A percentile compares a stretch with the other conserved stretches of the same genome.
Conservation (phyloP, 2,329 filamentous ascomycete genomes). For the Elsinoe ampelina region DNA sequence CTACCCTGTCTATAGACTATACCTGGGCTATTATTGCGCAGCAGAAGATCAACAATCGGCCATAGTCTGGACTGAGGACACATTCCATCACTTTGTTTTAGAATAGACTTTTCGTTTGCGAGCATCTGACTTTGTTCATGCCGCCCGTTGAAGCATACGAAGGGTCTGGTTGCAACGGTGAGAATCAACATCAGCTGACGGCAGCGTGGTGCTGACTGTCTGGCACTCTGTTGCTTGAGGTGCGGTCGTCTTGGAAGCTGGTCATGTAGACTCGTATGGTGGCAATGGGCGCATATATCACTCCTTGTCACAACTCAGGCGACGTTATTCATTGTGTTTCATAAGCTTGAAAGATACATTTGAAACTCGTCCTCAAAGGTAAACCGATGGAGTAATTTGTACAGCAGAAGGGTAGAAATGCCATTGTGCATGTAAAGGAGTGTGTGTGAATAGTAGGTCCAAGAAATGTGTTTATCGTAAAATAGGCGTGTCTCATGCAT, state of each 20-base stretch:
- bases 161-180: background rate
- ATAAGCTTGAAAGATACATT: background rate
- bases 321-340: background rate
- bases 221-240: background rate
- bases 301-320: background rate
- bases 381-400: background rate
- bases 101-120: conserved; percentile 1
- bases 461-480: conserved; percentile 6
- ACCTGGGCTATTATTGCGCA: background rate
- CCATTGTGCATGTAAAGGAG: background rate
- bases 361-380: background rate
- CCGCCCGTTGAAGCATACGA: background rate
- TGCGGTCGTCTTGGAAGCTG: background rate
- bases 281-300: background rate
- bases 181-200: conserved; percentile 3
- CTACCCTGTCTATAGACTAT: background rate
- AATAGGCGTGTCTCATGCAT: conserved; percentile 10
- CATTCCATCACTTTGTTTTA: background rate
- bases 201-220: background rate
- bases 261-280: background rate
- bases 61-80: background rate
- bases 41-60: background rate
- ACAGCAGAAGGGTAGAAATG: conserved; percentile 2
- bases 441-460: conserved; percentile 7
- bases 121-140: background rate